These are phyloP conservation scores for Irineochytrium annulatum DNA, from an alignment of 192 early-diverging fungal genomes.

Conservation along the genomic window DNA sequence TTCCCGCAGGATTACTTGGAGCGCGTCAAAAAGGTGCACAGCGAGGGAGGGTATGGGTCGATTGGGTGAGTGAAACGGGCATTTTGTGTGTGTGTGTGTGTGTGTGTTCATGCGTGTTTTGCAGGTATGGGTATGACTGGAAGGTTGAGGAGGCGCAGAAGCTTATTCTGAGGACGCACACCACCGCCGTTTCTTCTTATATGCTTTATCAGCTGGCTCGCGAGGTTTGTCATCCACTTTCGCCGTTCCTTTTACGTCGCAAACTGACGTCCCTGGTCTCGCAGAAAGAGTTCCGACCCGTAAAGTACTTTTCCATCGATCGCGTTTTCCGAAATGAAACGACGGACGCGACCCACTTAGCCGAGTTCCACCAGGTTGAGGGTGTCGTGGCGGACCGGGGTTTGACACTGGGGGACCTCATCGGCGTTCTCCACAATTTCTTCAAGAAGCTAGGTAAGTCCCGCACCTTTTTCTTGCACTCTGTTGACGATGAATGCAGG, in stretches of 20 bases:
- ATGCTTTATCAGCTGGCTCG: slow-evolving; percentile 93
- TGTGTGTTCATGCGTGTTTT: neutral
- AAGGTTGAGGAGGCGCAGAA: slow-evolving; percentile 87
- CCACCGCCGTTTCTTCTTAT: slow-evolving; percentile 85
- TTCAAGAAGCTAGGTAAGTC: slow-evolving; percentile 89
- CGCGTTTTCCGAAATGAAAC: slow-evolving; percentile 98
- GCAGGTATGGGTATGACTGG: slow-evolving; percentile 85
- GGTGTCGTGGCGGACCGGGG: slow-evolving; percentile 96
- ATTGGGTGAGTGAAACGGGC: slow-evolving; percentile 59
- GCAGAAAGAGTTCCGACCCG: slow-evolving; percentile 80
- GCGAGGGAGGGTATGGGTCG: slow-evolving; percentile 89
- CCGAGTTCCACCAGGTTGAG: slow-evolving; percentile 99
- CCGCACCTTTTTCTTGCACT: neutral
- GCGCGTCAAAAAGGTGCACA: slow-evolving; percentile 87
- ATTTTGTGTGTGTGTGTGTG: neutral
- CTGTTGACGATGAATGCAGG: slow-evolving; percentile 18
- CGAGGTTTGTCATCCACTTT: slow-evolving; percentile 25
- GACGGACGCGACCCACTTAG: slow-evolving; percentile 96
- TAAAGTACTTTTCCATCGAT: slow-evolving; percentile 99
- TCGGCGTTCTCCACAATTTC: slow-evolving; percentile 94
- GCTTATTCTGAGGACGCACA: slow-evolving; percentile 93
- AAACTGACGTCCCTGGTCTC: neutral
- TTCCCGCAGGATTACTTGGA: slow-evolving; percentile 88
- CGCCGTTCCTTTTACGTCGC: neutral
- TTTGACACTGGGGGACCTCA: slow-evolving; percentile 91